Evolutionary conservation across 495 filamentous ascomycete genomes (phyloP).

Genomic region (Lophium mytilinum): DNA sequence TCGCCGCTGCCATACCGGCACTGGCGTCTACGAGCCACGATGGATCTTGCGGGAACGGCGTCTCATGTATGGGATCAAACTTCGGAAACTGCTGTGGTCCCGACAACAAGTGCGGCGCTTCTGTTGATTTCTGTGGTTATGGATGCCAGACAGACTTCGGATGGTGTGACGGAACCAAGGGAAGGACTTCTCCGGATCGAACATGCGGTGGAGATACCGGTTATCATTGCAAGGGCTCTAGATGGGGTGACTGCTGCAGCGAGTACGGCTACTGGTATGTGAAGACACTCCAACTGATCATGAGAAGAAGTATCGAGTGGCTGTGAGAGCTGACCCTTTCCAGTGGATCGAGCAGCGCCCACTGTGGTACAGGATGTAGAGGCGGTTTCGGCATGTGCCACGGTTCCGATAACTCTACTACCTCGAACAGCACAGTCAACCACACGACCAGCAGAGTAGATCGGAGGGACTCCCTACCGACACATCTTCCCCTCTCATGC

Average conservation of each 20-base stretch:
- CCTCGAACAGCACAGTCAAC: background rate
- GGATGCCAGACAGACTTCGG: slow-evolving; percentile 17
- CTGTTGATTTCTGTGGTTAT: slow-evolving; percentile 3
- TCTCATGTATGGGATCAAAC: slow-evolving; percentile 11
- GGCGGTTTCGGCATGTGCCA: background rate
- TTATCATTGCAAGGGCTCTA: slow-evolving; percentile 7
- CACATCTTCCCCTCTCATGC: background rate
- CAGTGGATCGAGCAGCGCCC: background rate
- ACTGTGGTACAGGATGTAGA: slow-evolving; percentile 2
- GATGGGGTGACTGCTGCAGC: slow-evolving; percentile 14
- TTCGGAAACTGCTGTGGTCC: slow-evolving; percentile 17
- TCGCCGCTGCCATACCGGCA: background rate
- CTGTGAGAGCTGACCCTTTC: background rate
- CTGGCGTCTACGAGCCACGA: slow-evolving; percentile 8
- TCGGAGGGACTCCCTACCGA: background rate
- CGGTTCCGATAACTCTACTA: background rate
- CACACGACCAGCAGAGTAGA: background rate
- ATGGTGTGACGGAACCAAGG: slow-evolving; percentile 6
- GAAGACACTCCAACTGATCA: background rate
- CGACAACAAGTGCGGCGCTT: slow-evolving; percentile 10
- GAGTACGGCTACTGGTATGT: slow-evolving; percentile 11
- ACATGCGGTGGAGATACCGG: slow-evolving; percentile 6
- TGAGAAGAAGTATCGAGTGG: background rate
- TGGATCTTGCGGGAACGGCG: slow-evolving; percentile 15
- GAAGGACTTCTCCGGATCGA: slow-evolving; percentile 8